Conservation (phyloP, 148 eudicot genomes). For the Simmondsia chinensis region DNA sequence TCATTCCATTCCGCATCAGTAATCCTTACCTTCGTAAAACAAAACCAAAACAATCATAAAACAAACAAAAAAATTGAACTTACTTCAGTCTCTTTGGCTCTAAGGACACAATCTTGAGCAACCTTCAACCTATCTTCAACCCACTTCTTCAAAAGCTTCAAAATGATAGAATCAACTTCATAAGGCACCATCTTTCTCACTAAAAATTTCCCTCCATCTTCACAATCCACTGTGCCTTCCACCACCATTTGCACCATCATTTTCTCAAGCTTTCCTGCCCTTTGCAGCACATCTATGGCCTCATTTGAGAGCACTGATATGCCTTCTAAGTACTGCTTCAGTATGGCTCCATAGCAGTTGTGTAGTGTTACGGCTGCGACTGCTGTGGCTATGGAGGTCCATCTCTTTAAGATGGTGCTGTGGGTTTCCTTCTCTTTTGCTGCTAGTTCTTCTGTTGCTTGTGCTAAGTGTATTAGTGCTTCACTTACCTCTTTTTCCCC, state of each 20-base stretch:
- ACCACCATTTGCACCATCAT: conserved; percentile 70
- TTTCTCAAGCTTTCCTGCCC: conserved; percentile 84
- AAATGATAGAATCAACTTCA: conserved; percentile 69
- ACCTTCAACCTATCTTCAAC: conserved; percentile 55
- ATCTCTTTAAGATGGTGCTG: conserved; percentile 56
- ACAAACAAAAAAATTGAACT: conserved; percentile 19
- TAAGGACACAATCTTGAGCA: conserved; percentile 50
- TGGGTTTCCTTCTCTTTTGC: conserved; percentile 60
- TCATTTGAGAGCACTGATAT: conserved; percentile 34
- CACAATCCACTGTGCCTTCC: conserved; percentile 75
- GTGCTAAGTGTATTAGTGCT: conserved; percentile 42
- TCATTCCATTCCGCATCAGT: too few relatives aligned
- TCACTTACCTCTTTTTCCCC: conserved; percentile 41
- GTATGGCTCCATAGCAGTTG: conserved; percentile 56
- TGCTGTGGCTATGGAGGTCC: conserved; percentile 81
- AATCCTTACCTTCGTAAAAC: too few relatives aligned
- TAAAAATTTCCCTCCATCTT: conserved; percentile 78
- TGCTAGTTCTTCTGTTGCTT: conserved; percentile 63
- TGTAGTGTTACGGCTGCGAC: conserved; percentile 79
- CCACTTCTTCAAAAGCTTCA: conserved; percentile 56
- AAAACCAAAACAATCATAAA: too few relatives aligned
- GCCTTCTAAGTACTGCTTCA: conserved; percentile 53
- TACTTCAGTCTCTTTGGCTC: conserved; percentile 86
- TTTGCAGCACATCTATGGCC: conserved; percentile 43
- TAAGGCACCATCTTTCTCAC: conserved; percentile 83